Base-by-base conservation (phyloP, 129 eudicot genomes). In the Lactuca sativa region DNA sequence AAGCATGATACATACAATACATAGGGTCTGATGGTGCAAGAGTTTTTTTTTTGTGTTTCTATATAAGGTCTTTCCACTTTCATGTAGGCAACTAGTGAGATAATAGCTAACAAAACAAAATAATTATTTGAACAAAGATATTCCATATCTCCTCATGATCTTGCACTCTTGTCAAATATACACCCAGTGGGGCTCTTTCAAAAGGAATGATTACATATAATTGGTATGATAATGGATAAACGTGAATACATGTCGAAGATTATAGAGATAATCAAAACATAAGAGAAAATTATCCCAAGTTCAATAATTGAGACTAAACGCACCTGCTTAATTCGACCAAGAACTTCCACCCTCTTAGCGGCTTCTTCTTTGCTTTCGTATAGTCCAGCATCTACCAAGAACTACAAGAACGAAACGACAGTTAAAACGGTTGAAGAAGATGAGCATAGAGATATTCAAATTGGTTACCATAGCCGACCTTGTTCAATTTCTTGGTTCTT, bases 341-440 rank as follows among this genome's bases (percentile, higher is more conserved):
- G 85, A 78, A 87, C 97, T 31, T 65, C 81, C 51, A 79, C 85
- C 70, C 96, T 86, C 81, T 78, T 91, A 54, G 68, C 82, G 51
- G 84, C 73, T 68, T 88, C 96, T 71, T 85, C 96, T 43, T 86
- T 67, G 58, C 83, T 88, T 61, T 91, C 97, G 41, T 91, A 82
- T 0, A 91, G 74, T 65, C 92, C 90, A 47, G 96, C 73, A 56
- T 86, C 92, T 2, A 77, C 83, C 93, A 91, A 66, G 66, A 88
- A 83, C 97, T 91, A 54, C 16, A 44, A 43, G 34, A 59, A 41
- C 38, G 63, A 57, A 41, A 43, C 66, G 51, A 33, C 34, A 55
- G 11, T 30, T 60, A 8, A 36, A 40, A 64, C 66, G 13, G 48
- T 63, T 9, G 9, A 4, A 47, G 52, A 11, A 47, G 51, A 47